Evolutionary conservation across 208 protist genomes (phyloP).

Genomic region (Acanthamoeba culbertsoni): DNA sequence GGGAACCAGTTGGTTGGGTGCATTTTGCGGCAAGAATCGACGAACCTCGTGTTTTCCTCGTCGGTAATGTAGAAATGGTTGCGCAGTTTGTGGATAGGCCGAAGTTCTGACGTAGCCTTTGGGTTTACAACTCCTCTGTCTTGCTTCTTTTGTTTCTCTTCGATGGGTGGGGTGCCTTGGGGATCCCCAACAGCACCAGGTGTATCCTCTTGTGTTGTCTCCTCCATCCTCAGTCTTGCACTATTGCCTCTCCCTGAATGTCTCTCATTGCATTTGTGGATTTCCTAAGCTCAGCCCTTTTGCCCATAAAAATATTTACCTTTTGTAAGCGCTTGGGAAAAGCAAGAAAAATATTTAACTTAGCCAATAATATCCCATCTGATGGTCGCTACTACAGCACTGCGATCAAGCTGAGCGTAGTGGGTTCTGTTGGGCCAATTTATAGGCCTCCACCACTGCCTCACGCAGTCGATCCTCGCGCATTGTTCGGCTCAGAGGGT

Average conservation of each 20-base stretch:
- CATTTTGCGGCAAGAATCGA: not conserved
- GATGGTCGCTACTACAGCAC: too few species aligned
- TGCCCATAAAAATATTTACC: too few species aligned
- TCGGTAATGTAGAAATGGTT: not conserved
- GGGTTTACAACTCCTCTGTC: not conserved
- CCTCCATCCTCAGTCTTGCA: not conserved
- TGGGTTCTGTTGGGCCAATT: not conserved
- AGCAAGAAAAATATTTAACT: too few species aligned
- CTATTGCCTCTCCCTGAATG: not conserved
- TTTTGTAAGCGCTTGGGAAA: too few species aligned
- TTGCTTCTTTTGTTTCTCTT: not conserved
- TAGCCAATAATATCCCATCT: too few species aligned
- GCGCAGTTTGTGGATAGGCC: not conserved
- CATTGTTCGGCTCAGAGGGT: not conserved
- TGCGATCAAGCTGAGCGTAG: not conserved
- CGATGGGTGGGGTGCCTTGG: not conserved
- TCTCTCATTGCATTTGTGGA: too few species aligned
- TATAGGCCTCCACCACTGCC: not conserved
- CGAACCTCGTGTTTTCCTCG: not conserved
- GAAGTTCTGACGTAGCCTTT: not conserved
- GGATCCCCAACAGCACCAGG: too few species aligned
- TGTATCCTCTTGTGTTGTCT: too few species aligned
- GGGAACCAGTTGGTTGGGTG: not conserved
- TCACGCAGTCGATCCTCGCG: not conserved
- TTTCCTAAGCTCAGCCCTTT: too few species aligned